phyloP scores from a whole-genome alignment of 2,329 filamentous ascomycete species.

The Trichoderma afroharzianum region DNA sequence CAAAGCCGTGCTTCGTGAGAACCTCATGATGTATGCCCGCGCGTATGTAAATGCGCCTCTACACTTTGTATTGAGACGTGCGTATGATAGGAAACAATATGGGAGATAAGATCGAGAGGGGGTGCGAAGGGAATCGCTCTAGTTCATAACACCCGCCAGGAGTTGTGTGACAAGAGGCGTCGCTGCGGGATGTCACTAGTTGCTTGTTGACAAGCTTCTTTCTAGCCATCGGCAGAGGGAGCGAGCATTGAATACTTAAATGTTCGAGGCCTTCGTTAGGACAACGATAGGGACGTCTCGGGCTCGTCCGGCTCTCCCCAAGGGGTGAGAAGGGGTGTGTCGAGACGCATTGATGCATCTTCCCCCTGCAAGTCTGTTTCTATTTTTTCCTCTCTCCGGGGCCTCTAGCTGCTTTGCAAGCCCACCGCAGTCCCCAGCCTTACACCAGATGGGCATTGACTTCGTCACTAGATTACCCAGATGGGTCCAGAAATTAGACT shows the following conservation, averaged over 20 bases:
- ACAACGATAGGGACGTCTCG: not conserved
- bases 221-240: not conserved
- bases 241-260: not conserved
- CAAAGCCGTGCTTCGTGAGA: constrained; percentile 6
- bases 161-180: not conserved
- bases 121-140: not conserved
- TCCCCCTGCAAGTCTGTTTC: constrained; percentile 2
- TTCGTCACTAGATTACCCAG: not conserved
- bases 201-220: not conserved
- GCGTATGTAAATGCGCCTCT: not conserved
- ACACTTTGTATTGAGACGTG: not conserved
- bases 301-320: not conserved
- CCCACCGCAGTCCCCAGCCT: constrained; percentile 4
- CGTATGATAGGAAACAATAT: not conserved
- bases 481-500: not conserved
- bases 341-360: not conserved
- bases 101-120: not conserved
- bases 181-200: not conserved
- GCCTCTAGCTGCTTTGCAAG: not conserved
- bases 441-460: not conserved
- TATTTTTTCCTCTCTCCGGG: constrained; percentile 8
- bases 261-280: not conserved
- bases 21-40: constrained; percentile 13
- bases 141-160: not conserved
- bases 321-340: not conserved